Evolutionary conservation across 2,329 filamentous ascomycete genomes (phyloP).

Genomic region (Colletotrichum zoysiae): DNA sequence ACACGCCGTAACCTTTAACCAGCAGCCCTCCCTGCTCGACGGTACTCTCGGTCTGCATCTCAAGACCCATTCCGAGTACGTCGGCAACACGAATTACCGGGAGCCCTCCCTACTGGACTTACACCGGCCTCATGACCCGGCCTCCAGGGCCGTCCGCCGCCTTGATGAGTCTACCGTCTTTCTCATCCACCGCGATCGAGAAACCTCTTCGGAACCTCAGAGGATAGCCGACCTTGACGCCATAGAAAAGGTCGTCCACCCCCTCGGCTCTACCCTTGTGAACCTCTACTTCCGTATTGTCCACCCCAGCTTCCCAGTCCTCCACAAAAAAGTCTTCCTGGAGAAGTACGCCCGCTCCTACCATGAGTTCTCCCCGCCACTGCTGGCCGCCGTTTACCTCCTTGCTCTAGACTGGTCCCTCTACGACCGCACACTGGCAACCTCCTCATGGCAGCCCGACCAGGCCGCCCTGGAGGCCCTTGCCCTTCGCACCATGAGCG

Average conservation of each 20-base stretch:
- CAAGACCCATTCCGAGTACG: constrained; percentile 70
- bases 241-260: constrained; percentile 72
- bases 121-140: constrained; percentile 62
- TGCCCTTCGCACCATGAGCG: constrained; percentile 59
- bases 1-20: constrained; percentile 37
- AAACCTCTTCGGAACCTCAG: constrained; percentile 55
- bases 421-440: constrained; percentile 65
- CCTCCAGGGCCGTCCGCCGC: constrained; percentile 48
- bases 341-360: constrained; percentile 71
- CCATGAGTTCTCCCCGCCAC: constrained; percentile 69
- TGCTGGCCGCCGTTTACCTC: constrained; percentile 72
- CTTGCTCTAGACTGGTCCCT: constrained; percentile 73
- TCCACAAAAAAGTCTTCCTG: constrained; percentile 72
- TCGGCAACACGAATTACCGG: constrained; percentile 70
- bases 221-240: constrained; percentile 57
- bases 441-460: constrained; percentile 49
- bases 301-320: constrained; percentile 69
- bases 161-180: constrained; percentile 53
- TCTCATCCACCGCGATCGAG: constrained; percentile 52
- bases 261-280: constrained; percentile 73
- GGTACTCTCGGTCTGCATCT: constrained; percentile 67
- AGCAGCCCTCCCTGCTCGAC: constrained; percentile 49
- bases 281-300: constrained; percentile 76
- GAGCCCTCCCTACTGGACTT: constrained; percentile 69
- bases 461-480: constrained; percentile 52